Conservation (phyloP, 208 protist species). For the Phytomonas francai region DNA sequence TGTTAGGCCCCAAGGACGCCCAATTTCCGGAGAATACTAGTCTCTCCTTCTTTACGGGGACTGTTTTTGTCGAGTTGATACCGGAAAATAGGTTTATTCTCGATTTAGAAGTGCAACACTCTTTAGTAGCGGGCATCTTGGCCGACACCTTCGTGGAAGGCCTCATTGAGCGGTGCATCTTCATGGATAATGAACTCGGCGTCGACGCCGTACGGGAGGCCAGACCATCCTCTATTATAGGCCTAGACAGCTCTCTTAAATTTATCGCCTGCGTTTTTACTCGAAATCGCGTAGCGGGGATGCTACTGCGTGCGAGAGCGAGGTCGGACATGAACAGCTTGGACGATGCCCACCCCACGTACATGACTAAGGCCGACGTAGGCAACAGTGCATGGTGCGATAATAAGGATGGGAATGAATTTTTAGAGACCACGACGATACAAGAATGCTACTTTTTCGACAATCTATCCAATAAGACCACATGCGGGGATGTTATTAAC, state of each 20-base stretch:
- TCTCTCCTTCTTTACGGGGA: conserved; percentile 21
- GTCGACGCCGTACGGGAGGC: conserved; percentile 48
- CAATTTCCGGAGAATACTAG: conserved; percentile 24
- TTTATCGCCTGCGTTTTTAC: conserved; percentile 28
- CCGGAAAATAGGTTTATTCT: conserved; percentile 34
- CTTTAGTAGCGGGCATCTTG: conserved; percentile 41
- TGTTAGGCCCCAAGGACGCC: background rate
- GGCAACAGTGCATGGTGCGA: background rate
- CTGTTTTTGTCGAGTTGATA: conserved; percentile 25
- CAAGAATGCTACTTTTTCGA: conserved; percentile 52
- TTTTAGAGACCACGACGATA: conserved; percentile 25
- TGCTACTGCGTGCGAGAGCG: conserved; percentile 33
- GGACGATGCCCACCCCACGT: background rate
- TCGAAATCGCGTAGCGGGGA: conserved; percentile 28
- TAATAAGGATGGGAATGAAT: background rate
- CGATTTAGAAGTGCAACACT: background rate
- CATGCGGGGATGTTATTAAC: conserved; percentile 53
- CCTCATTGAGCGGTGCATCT: conserved; percentile 35
- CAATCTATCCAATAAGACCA: conserved; percentile 26
- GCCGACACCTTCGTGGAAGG: conserved; percentile 31
- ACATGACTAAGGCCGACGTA: background rate
- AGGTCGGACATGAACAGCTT: background rate
- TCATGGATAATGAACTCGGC: conserved; percentile 66
- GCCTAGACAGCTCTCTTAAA: conserved; percentile 13
- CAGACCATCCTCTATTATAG: conserved; percentile 3